Percentiles rank a stretch among this genome's conserved stretches.
Conservation (phyloP, 305 asterid species). For the Fraxinus dipetala region DNA sequence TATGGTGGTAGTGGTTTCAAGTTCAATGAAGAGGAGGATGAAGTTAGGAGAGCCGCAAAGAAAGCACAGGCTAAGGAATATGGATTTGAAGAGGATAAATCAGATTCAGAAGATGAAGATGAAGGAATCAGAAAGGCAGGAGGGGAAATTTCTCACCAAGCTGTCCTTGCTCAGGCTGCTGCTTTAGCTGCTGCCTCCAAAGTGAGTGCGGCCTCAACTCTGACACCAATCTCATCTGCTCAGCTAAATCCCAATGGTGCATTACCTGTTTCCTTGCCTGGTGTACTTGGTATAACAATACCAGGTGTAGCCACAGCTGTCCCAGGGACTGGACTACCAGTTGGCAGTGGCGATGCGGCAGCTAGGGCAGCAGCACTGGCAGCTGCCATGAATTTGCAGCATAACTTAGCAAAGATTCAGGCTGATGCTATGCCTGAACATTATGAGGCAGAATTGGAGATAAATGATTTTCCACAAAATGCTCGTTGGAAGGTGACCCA, state of each 20-base stretch:
- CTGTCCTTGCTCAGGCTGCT: slow-evolving; percentile 63
- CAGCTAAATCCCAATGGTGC: slow-evolving; percentile 48
- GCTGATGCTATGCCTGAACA: slow-evolving; percentile 86
- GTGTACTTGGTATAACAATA: slow-evolving; percentile 43
- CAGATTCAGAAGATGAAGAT: slow-evolving; percentile 93
- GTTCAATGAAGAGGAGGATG: slow-evolving; percentile 94
- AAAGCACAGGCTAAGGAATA: slow-evolving; percentile 95
- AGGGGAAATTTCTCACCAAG: slow-evolving; percentile 72
- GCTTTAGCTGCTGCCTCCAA: slow-evolving; percentile 67
- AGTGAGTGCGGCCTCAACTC: slow-evolving; percentile 34
- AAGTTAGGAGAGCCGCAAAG: slow-evolving; percentile 85
- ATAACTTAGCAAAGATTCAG: slow-evolving; percentile 83
- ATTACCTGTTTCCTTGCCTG: slow-evolving; percentile 52
- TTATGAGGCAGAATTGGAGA: slow-evolving; percentile 87
- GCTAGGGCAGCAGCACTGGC: slow-evolving; percentile 79
- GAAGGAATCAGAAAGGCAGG: slow-evolving; percentile 80
- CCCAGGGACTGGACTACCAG: slow-evolving; percentile 45
- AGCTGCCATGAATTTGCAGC: slow-evolving; percentile 84
- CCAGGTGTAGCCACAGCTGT: slow-evolving; percentile 41
- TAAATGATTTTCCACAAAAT: slow-evolving; percentile 92
- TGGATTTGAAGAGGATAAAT: slow-evolving; percentile 91
- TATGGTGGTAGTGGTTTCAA: slow-evolving; percentile 96
- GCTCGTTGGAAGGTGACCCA: slow-evolving; percentile 99
- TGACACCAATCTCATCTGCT: slow-evolving; percentile 36
- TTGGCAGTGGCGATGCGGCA: slow-evolving; percentile 55